Percentiles rank a stretch among this genome's conserved stretches.
Conservation (phyloP, 495 filamentous ascomycete genomes). For the Neurospora cerealis region DNA sequence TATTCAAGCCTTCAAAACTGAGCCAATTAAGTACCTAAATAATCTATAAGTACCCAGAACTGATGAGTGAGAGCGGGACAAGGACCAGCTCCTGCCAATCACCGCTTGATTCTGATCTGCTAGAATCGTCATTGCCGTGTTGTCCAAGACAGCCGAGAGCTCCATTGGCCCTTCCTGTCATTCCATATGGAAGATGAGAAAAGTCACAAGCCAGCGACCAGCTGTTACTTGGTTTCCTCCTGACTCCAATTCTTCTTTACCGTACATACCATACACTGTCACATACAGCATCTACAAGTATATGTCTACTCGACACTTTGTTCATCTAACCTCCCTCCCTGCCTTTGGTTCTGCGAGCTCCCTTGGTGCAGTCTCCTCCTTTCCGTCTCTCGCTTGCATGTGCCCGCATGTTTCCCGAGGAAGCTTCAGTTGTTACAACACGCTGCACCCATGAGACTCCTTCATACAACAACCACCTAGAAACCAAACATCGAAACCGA, state of each 20-base stretch:
- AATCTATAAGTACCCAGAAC: not conserved
- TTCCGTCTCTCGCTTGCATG: not conserved
- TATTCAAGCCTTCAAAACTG: too few species aligned
- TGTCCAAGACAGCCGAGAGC: not conserved
- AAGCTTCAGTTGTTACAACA: not conserved
- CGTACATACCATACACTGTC: not conserved
- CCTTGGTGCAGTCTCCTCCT: not conserved
- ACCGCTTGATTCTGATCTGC: not conserved
- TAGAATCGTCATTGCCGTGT: not conserved
- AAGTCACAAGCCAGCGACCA: not conserved
- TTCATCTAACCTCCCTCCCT: not conserved
- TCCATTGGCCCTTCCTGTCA: not conserved
- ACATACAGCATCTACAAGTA: not conserved
- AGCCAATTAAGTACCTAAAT: not conserved
- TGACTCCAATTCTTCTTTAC: not conserved
- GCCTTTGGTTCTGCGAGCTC: too few species aligned
- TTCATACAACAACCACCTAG: not conserved
- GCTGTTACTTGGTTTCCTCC: not conserved
- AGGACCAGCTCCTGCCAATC: conserved; percentile 10
- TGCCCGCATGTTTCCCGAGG: not conserved
- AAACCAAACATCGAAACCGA: not conserved
- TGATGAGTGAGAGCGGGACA: not conserved
- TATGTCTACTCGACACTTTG: not conserved
- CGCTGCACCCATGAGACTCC: not conserved
- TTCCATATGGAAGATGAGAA: not conserved